A percentile compares a stretch with the other conserved stretches of the same genome.
phyloP scores from a whole-genome alignment of 768 basidiomycete genomes.

The Boletus vermiculosoides region DNA sequence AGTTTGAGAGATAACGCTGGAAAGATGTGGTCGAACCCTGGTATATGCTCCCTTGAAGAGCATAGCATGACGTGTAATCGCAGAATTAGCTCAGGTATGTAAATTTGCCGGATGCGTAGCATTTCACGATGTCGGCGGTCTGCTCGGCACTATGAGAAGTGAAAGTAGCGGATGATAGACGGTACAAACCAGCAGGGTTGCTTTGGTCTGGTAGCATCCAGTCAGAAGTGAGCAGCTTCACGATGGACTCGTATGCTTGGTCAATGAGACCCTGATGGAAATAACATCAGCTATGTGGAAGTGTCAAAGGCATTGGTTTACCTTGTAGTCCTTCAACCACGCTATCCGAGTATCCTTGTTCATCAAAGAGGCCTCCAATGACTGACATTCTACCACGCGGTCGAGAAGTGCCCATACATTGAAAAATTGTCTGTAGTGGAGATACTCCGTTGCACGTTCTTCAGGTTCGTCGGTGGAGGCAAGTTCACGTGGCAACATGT shows the following conservation, averaged over 20 bases:
- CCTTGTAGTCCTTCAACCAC: constrained; percentile 69
- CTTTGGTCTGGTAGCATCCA: constrained; percentile 68
- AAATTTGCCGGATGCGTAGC: constrained; percentile 80
- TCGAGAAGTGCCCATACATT: constrained; percentile 67
- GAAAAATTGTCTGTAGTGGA: constrained; percentile 82
- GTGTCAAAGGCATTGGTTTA: constrained; percentile 18
- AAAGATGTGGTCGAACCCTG: constrained; percentile 52
- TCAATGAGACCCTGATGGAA: constrained; percentile 54
- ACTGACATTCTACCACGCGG: constrained; percentile 58
- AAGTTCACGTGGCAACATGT: constrained; percentile 62
- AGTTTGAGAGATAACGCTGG: not conserved
- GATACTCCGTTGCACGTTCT: constrained; percentile 68
- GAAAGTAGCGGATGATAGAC: not conserved
- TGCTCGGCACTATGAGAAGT: constrained; percentile 30
- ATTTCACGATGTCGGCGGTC: constrained; percentile 66
- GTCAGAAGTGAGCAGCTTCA: constrained; percentile 71
- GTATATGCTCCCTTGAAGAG: constrained; percentile 59
- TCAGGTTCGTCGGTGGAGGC: constrained; percentile 64
- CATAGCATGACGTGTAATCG: constrained; percentile 75
- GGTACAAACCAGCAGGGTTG: constrained; percentile 33
- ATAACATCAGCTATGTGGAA: not conserved
- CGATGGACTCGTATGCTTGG: constrained; percentile 59
- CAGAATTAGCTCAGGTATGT: constrained; percentile 86
- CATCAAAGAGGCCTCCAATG: constrained; percentile 55
- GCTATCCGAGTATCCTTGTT: constrained; percentile 54